These are phyloP conservation scores for Paracorniculantispora psalliotae DNA, from an alignment of 2,329 filamentous ascomycete species.

Conservation along the genomic window DNA sequence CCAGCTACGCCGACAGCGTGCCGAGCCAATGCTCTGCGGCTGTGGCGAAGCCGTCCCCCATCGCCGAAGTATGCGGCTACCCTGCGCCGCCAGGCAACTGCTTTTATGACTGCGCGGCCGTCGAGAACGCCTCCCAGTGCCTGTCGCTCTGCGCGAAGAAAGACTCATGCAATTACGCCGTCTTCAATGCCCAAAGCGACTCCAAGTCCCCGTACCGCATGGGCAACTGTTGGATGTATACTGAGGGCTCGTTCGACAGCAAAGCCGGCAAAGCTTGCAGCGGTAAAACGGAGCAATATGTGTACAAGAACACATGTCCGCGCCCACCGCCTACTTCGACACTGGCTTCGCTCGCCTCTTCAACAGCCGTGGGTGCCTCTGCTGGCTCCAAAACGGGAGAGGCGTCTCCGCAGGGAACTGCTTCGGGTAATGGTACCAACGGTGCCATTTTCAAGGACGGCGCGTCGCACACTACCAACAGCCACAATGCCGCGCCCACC, in stretches of 20 bases:
- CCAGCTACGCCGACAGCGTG: not conserved
- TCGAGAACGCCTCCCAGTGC: slow-evolving; percentile 21
- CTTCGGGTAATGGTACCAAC: not conserved
- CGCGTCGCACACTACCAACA: not conserved
- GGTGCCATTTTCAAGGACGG: no score
- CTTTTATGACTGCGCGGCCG: slow-evolving; percentile 20
- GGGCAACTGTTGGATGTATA: slow-evolving; percentile 28
- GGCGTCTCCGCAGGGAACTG: not conserved
- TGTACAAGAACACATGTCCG: slow-evolving; percentile 27
- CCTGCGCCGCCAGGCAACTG: slow-evolving; percentile 23
- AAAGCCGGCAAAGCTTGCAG: slow-evolving; percentile 19
- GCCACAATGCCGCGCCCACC: not conserved
- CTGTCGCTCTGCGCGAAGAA: slow-evolving; percentile 22
- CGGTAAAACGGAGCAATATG: slow-evolving; percentile 23
- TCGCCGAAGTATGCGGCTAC: slow-evolving; percentile 28
- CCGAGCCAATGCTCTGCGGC: slow-evolving; percentile 18
- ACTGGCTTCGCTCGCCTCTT: slow-evolving; percentile 2
- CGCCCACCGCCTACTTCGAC: slow-evolving; percentile 18
- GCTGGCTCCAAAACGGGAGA: slow-evolving; percentile 1
- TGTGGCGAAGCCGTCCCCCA: slow-evolving; percentile 24
- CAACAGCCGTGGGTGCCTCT: not conserved
- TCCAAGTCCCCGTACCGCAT: slow-evolving; percentile 19
- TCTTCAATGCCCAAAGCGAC: slow-evolving; percentile 22
- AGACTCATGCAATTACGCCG: slow-evolving; percentile 24
- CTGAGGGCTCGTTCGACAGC: slow-evolving; percentile 23